phyloP scores from a whole-genome alignment of 2,329 filamentous ascomycete species.

The Gnomoniopsis smithogilvyi region DNA sequence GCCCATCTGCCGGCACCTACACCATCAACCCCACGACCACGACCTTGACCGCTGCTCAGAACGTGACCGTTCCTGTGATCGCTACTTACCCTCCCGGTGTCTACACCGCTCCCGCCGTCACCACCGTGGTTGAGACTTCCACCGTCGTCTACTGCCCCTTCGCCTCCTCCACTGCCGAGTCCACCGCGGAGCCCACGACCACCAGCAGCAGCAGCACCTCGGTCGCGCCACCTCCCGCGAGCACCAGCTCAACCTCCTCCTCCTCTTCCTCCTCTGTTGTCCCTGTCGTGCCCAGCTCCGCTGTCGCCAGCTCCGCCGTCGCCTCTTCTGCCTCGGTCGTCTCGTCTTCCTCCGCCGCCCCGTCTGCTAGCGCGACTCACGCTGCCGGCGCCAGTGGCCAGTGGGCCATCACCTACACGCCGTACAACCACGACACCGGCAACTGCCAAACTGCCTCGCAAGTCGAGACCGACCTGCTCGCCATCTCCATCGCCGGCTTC shows the following conservation, averaged over 20 bases:
- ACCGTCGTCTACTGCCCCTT: constrained; percentile 71
- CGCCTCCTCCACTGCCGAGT: constrained; percentile 40
- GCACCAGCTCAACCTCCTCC: constrained; percentile 23
- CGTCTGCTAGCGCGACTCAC: constrained; percentile 27
- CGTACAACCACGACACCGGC: constrained; percentile 57
- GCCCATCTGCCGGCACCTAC: constrained; percentile 72
- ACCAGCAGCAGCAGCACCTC: constrained; percentile 23
- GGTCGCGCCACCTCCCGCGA: constrained; percentile 22
- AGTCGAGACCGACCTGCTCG: constrained; percentile 57
- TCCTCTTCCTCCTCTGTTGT: constrained; percentile 65
- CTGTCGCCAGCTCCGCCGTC: constrained; percentile 25
- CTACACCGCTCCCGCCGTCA: constrained; percentile 66
- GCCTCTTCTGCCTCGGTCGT: constrained; percentile 25
- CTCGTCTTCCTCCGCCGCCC: constrained; percentile 18
- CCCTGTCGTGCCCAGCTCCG: constrained; percentile 45
- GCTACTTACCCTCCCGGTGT: constrained; percentile 65
- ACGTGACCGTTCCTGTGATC: constrained; percentile 63
- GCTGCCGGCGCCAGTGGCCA: constrained; percentile 47
- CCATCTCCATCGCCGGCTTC: constrained; percentile 67
- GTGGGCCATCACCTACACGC: constrained; percentile 79
- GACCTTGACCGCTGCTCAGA: constrained; percentile 48
- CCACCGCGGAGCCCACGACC: constrained; percentile 27
- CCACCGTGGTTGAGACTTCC: constrained; percentile 66
- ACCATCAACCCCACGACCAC: constrained; percentile 69
- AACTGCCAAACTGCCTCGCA: constrained; percentile 62